Conservation (phyloP, 2,329 filamentous ascomycete genomes). For the Phyllosticta citribraziliensis region DNA sequence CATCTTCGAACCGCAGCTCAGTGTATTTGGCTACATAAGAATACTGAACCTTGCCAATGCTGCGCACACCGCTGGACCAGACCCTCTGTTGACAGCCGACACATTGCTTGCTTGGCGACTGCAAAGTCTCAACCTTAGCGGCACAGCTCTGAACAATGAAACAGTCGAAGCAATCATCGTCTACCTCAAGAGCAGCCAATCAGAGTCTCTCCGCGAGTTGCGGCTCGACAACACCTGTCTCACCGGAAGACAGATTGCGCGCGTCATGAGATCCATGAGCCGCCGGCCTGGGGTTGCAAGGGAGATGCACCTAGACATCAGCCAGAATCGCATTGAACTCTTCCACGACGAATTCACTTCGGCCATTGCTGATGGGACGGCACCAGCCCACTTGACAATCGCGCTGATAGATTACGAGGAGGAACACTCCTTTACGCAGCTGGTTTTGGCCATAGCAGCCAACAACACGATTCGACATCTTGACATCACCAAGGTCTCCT, state of each 20-base stretch:
- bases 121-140: slow-evolving; percentile 55
- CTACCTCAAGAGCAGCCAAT: slow-evolving; percentile 53
- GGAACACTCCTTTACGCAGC: slow-evolving; percentile 52
- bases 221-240: slow-evolving; percentile 58
- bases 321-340: slow-evolving; percentile 49
- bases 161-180: slow-evolving; percentile 56
- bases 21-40: slow-evolving; percentile 55
- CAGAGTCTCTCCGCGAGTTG: slow-evolving; percentile 50
- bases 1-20: slow-evolving; percentile 56
- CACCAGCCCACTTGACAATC: slow-evolving; percentile 56
- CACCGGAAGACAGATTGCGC: slow-evolving; percentile 54
- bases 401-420: slow-evolving; percentile 59
- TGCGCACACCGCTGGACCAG: slow-evolving; percentile 51
- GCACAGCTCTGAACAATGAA: slow-evolving; percentile 50
- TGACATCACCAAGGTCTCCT: slow-evolving; percentile 60
- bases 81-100: slow-evolving; percentile 56
- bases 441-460: slow-evolving; percentile 50
- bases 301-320: slow-evolving; percentile 56
- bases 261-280: slow-evolving; percentile 55
- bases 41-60: slow-evolving; percentile 58
- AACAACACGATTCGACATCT: slow-evolving; percentile 56
- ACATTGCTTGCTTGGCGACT: slow-evolving; percentile 58
- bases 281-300: slow-evolving; percentile 40
- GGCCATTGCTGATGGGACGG: slow-evolving; percentile 42
- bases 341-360: slow-evolving; percentile 42